These are phyloP conservation scores for Lentinula sp. DNA, from an alignment of 768 basidiomycete species.

Conservation along the genomic window DNA sequence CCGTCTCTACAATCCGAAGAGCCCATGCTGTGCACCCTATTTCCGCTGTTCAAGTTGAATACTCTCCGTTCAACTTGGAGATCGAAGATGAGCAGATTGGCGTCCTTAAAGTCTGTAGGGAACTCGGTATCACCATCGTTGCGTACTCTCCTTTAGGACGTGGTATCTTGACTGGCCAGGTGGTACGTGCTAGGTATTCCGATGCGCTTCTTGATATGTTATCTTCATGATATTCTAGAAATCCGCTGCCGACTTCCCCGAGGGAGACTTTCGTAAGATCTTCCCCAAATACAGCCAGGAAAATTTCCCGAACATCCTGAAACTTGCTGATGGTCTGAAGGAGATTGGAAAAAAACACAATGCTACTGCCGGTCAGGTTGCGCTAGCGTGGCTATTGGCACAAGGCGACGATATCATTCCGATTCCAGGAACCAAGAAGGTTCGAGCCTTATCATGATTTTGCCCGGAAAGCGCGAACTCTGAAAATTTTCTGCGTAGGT, in stretches of 20 bases:
- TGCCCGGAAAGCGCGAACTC: not conserved
- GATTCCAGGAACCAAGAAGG: conserved; percentile 31
- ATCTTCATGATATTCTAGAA: not conserved
- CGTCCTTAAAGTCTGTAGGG: conserved; percentile 36
- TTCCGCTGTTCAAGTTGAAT: conserved; percentile 43
- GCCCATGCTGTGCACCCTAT: conserved; percentile 47
- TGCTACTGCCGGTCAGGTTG: conserved; percentile 35
- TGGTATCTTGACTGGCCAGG: conserved; percentile 43
- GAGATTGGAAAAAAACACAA: conserved; percentile 25
- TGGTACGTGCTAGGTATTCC: conserved; percentile 22
- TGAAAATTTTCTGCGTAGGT: not conserved
- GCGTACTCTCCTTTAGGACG: conserved; percentile 49
- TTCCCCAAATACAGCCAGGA: conserved; percentile 32
- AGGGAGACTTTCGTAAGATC: conserved; percentile 26
- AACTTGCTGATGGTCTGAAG: conserved; percentile 28
- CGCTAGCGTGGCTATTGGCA: conserved; percentile 33
- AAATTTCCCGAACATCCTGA: conserved; percentile 37
- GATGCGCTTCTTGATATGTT: conserved; percentile 8
- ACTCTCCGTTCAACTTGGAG: conserved; percentile 42
- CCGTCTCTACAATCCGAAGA: conserved; percentile 38
- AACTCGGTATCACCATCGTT: conserved; percentile 42
- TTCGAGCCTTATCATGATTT: conserved; percentile 8
- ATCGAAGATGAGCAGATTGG: conserved; percentile 37
- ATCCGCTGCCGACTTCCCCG: conserved; percentile 17
- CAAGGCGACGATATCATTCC: conserved; percentile 29